phyloP scores from a whole-genome alignment of 495 filamentous ascomycete genomes.

The Penicillium maclennaniae region DNA sequence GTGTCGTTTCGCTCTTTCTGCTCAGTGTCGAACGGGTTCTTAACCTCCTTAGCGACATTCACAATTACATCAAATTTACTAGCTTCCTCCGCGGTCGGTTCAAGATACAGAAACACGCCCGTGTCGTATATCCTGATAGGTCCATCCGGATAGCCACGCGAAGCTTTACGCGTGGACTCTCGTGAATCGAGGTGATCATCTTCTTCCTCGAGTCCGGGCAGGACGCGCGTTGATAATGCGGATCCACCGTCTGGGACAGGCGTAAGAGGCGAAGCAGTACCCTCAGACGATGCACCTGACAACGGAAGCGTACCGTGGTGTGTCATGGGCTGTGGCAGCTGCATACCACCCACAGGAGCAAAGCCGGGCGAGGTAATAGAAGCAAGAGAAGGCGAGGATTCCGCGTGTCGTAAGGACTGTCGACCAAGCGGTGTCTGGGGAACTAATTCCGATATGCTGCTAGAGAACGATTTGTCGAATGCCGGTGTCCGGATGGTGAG shows the following conservation, averaged over 20 bases:
- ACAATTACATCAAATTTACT: conserved; percentile 85
- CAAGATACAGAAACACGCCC: conserved; percentile 88
- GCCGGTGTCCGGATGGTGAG: conserved; percentile 65
- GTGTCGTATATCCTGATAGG: conserved; percentile 89
- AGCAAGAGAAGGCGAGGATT: conserved; percentile 63
- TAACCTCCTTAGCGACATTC: conserved; percentile 92
- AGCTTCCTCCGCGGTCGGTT: conserved; percentile 83
- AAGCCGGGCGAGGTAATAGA: conserved; percentile 55
- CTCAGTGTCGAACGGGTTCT: conserved; percentile 67
- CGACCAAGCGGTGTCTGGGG: conserved; percentile 52
- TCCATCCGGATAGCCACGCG: conserved; percentile 87
- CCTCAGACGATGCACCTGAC: conserved; percentile 22
- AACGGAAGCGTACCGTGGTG: conserved; percentile 29
- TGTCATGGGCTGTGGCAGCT: conserved; percentile 50
- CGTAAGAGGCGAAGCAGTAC: conserved; percentile 26
- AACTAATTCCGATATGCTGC: conserved; percentile 34
- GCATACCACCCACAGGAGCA: conserved; percentile 61
- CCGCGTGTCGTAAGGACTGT: conserved; percentile 57
- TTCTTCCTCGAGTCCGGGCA: conserved; percentile 62
- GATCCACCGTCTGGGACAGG: conserved; percentile 24
- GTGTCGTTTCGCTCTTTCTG: conserved; percentile 31
- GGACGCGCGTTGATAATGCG: conserved; percentile 20
- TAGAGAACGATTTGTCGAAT: conserved; percentile 39
- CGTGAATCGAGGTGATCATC: conserved; percentile 69
- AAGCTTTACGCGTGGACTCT: conserved; percentile 57